phyloP scores from a whole-genome alignment of 768 basidiomycete species.

The Leucocoprinus birnbaumii region DNA sequence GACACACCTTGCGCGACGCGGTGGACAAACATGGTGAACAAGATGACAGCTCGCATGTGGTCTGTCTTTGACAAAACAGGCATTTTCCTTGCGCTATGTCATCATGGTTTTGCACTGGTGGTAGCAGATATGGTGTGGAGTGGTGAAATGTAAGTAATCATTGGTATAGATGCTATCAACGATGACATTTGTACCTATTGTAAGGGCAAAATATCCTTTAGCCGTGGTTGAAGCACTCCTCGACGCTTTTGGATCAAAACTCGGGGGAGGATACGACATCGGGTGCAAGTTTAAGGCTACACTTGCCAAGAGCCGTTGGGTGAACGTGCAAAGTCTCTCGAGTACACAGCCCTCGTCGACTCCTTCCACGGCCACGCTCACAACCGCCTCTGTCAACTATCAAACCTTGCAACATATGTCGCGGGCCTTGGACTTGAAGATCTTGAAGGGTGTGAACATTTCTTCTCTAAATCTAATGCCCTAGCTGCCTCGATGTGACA shows the following conservation, averaged over 20 bases:
- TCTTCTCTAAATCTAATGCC: constrained; percentile 22
- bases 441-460: constrained; percentile 22
- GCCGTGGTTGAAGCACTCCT: constrained; percentile 20
- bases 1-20: constrained; percentile 15
- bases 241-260: constrained; percentile 16
- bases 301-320: constrained; percentile 20
- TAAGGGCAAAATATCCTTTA: constrained; percentile 21
- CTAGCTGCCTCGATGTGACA: constrained; percentile 15
- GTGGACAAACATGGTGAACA: constrained; percentile 22
- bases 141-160: neutral
- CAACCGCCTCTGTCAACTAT: constrained; percentile 24
- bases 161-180: too few species aligned
- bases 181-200: too few species aligned
- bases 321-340: neutral
- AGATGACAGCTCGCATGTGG: constrained; percentile 21
- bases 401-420: constrained; percentile 19
- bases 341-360: constrained; percentile 16
- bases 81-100: constrained; percentile 24
- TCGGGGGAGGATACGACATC: constrained; percentile 27
- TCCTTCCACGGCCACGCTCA: constrained; percentile 27
- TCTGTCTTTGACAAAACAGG: constrained; percentile 29
- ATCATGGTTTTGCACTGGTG: constrained; percentile 23
- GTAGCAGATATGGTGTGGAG: constrained; percentile 21
- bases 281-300: constrained; percentile 24
- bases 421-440: constrained; percentile 22